Base-by-base conservation (phyloP, 2,329 filamentous ascomycete species). In the Tolypocladium sp. region DNA sequence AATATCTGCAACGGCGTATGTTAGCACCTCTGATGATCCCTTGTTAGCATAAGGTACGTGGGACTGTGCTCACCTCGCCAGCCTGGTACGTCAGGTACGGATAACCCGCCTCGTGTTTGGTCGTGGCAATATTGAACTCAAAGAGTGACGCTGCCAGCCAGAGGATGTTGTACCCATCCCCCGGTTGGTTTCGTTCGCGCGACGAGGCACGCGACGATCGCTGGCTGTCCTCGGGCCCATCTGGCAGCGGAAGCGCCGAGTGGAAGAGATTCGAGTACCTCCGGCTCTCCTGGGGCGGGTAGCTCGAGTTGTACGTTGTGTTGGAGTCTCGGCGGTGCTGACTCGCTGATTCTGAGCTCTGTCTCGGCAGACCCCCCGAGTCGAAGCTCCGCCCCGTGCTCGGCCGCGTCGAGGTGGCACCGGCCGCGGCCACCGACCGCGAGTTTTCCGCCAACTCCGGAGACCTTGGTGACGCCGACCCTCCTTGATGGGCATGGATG, bases 1-100 rank as follows among this genome's bases (percentile, higher is more conserved):
- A 93, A 93, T 63, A 93, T 90, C 83, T 88, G 63, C 22, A 56
- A 58, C 12, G 27, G 25, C 46, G 7, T 27, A 30, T 17, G 54
- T 59, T 22, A 58, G 55, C 33, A 7, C 40, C 54, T 41, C 41
- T 10, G 8, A 20, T 8, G 25, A 7, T 17, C n/a, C 13, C 41
- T 13, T 35, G 7, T 30, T 17, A 8, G 13, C 2, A 25, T 38
- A 10, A 22, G 2, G 10, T 15, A 33, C 17, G 27, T 10, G 1
- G 1, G 1, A 2, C n/a, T 15, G 35, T 42, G 75, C 82, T 68
- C 71, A 89, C 87, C 79, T 99, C 94, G 64, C 94, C 94, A 57
- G 92, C 90, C 65, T 93, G 90, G 74, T 99, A 99, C 52, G 92
- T 94, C 62, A 99, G 79, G 71, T 99, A 99, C 25, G 93, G 92